Base-by-base conservation (phyloP, 441 rosid genomes). In the Mallotus repandus region DNA sequence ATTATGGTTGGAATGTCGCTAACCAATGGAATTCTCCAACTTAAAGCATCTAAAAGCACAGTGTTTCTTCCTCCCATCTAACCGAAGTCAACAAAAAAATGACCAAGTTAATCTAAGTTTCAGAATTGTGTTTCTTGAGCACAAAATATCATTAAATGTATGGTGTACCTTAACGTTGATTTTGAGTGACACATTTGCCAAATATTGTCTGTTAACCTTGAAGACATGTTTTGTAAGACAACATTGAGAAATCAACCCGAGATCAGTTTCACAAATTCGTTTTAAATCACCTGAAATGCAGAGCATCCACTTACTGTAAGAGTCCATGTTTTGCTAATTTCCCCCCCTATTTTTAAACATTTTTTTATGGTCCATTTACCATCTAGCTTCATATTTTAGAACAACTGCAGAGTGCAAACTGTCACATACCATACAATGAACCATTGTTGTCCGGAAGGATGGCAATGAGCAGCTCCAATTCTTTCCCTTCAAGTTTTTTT, bases 361-460 rank as follows among this genome's bases (percentile, higher is more conserved):
- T 41, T 41, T 25, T 48, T 38, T 7, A 18, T 38, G 5, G 13
- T 35, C 22, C 38, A 0, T 32, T 8, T 25, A 18, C 15, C 16
- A 58, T 32, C 45, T 60, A 60, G 12, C 8, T 38, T 63, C 13
- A 63, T 9, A 7, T 41, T 9, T 7, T 5, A 41, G 69, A 29
- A 49, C 4, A 4, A 21, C 11, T n/a, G 9, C 18, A 19, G 32
- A 8, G 35, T n/a, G 5, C 29, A 16, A 45, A 58, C 10, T 61
- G 19, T 15, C 19, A 19, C 78, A 43, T 79, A 84, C 86, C 86
- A 68, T 84, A 84, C 62, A 84, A 63, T 12, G 86, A 74, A 55
- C 84, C 86, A 43, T 84, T 84, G 56, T 60, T 84, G 69, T 81
- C 81, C 0, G 86, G 85, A 70, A 84, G 85, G 75, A 84, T 81